phyloP scores from a whole-genome alignment of 1,284 basidiomycete genomes.

The Gastroboletus turbinatus region DNA sequence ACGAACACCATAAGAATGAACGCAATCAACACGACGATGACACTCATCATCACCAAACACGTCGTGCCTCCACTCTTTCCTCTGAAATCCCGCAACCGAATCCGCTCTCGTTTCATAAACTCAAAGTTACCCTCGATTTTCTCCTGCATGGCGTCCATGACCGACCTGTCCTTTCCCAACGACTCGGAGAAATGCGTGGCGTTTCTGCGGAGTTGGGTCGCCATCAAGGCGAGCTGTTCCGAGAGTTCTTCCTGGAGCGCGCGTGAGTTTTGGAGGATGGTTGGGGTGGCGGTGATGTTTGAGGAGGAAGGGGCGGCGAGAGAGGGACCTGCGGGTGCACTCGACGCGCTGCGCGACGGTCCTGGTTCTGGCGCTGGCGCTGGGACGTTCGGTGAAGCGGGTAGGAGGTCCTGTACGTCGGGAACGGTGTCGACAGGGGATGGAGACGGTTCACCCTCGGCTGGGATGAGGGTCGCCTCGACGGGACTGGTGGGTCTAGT shows the following conservation, averaged over 20 bases:
- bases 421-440: neutral
- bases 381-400: constrained; percentile 8
- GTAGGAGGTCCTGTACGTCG: constrained; percentile 22
- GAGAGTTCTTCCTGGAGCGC: constrained; percentile 71
- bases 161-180: constrained; percentile 62
- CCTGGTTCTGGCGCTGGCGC: neutral
- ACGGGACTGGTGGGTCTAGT: constrained; percentile 5
- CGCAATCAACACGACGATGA: constrained; percentile 57
- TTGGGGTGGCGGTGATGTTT: constrained; percentile 40
- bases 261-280: constrained; percentile 55
- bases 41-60: constrained; percentile 62
- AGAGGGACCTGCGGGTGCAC: constrained; percentile 24
- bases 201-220: constrained; percentile 73
- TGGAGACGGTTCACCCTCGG: constrained; percentile 13
- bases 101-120: constrained; percentile 65
- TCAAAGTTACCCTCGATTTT: constrained; percentile 72
- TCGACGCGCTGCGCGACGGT: constrained; percentile 19
- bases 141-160: constrained; percentile 58
- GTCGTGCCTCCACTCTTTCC: constrained; percentile 71
- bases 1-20: constrained; percentile 73
- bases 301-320: constrained; percentile 34
- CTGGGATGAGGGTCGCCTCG: constrained; percentile 30
- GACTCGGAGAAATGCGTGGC: constrained; percentile 67
- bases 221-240: constrained; percentile 74
- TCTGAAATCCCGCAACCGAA: constrained; percentile 61